Evolutionary conservation across 257 asterid genomes (phyloP).

Genomic region (Linderniella brevidens): DNA sequence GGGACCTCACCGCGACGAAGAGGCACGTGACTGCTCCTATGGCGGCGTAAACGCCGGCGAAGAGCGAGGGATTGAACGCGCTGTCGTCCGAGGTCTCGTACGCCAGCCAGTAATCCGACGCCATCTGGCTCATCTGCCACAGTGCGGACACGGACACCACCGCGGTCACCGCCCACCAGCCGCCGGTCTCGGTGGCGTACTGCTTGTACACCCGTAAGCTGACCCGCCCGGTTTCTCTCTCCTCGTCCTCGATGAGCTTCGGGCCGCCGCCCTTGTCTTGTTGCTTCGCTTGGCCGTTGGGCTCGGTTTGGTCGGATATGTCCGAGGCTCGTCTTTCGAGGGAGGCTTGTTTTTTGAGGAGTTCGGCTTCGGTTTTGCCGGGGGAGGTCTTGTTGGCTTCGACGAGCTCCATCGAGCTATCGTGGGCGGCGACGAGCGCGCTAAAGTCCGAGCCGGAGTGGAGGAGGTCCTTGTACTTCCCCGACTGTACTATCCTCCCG

Average conservation of each 20-base stretch:
- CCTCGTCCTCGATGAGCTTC: constrained; percentile 58
- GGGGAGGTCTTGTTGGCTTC: constrained; percentile 31
- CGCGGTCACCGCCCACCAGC: constrained; percentile 49
- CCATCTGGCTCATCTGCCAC: constrained; percentile 36
- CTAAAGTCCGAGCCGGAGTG: constrained; percentile 35
- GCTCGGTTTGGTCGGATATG: constrained; percentile 11
- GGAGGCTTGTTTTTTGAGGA: constrained; percentile 7
- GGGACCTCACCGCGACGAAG: constrained; percentile 19
- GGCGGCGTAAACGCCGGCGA: constrained; percentile 23
- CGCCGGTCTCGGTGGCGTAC: constrained; percentile 45
- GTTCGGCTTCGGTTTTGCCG: constrained; percentile 9
- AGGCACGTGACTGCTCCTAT: constrained; percentile 21
- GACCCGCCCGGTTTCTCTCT: constrained; percentile 53
- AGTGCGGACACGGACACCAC: constrained; percentile 17
- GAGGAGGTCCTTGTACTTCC: constrained; percentile 34
- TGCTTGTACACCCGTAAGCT: constrained; percentile 29
- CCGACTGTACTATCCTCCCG: constrained; percentile 57
- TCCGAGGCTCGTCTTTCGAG: constrained; percentile 14
- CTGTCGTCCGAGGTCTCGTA: constrained; percentile 38
- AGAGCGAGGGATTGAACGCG: constrained; percentile 21
- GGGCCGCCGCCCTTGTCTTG: constrained; percentile 16
- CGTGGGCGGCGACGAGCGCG: constrained; percentile 58
- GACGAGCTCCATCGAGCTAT: constrained; percentile 40
- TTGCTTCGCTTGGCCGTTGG: constrained; percentile 10
- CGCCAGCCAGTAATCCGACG: constrained; percentile 63